Evolutionary conservation across 176 grass and related monocot species (phyloP).

Genomic region (Urochloa ruziziensis): DNA sequence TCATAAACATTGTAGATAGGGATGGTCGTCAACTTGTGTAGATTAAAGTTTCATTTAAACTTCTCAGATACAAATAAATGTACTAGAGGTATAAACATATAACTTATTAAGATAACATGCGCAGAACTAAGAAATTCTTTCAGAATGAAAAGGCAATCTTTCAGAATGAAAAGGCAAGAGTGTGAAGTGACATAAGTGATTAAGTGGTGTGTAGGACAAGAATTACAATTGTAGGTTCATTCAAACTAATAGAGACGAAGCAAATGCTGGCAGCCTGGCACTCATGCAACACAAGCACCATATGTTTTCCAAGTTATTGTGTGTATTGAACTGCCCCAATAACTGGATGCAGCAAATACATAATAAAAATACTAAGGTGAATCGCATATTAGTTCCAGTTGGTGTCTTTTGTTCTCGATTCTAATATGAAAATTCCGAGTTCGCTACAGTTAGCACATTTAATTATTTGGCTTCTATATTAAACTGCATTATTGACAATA

Average conservation of each 20-base stretch:
- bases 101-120: neutral
- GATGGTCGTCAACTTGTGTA: neutral
- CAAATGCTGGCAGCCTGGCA: neutral
- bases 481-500: neutral
- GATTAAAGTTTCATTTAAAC: neutral
- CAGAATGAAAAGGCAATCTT: neutral
- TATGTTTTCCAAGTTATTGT: neutral
- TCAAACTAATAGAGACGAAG: neutral
- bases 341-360: neutral
- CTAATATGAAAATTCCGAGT: neutral
- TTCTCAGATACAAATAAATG: neutral
- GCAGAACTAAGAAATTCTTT: neutral
- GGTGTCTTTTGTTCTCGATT: neutral
- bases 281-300: neutral
- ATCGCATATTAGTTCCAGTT: neutral
- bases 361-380: neutral
- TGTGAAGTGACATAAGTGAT: neutral
- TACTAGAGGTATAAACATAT: neutral
- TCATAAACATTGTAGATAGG: neutral
- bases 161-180: neutral
- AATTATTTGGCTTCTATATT: neutral
- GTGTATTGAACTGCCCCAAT: neutral
- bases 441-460: neutral
- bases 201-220: neutral
- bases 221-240: slow-evolving; percentile 10